Conservation (phyloP, 1,139 yeast genomes). For the Debaryomyces coudertii region DNA sequence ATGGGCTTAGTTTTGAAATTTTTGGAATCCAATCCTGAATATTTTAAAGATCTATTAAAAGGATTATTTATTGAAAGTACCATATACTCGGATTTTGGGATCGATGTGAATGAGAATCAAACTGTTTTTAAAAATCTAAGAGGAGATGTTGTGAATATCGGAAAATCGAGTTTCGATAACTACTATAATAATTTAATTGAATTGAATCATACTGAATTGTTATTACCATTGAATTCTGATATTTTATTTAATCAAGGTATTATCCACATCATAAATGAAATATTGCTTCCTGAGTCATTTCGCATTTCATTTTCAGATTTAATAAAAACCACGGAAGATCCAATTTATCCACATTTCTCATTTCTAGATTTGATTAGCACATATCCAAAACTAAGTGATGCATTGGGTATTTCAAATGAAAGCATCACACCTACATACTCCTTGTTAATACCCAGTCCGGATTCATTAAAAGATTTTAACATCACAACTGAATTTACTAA, state of each 20-base stretch:
- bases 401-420: conserved; percentile 23
- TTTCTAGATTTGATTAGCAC: conserved; percentile 52
- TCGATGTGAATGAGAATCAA: conserved; percentile 25
- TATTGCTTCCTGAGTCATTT: conserved; percentile 61
- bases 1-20: conserved; percentile 66
- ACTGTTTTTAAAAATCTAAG: conserved; percentile 35
- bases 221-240: conserved; percentile 57
- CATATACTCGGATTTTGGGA: conserved; percentile 65
- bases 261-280: conserved; percentile 65
- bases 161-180: conserved; percentile 30
- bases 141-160: conserved; percentile 36
- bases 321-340: conserved; percentile 48
- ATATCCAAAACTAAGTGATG: conserved; percentile 30
- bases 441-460: conserved; percentile 71
- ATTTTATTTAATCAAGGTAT: conserved; percentile 84
- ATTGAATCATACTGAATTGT: conserved; percentile 31
- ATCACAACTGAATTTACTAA: conserved; percentile 47
- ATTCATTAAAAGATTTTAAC: conserved; percentile 57
- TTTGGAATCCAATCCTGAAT: conserved; percentile 53
- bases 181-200: conserved; percentile 27
- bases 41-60: conserved; percentile 55
- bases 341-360: conserved; percentile 42
- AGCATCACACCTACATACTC: conserved; percentile 50
- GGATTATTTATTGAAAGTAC: conserved; percentile 64
- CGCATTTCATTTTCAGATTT: conserved; percentile 60